These are phyloP conservation scores for Lachnellula arida DNA, from an alignment of 2,329 filamentous ascomycete genomes.

Conservation along the genomic window DNA sequence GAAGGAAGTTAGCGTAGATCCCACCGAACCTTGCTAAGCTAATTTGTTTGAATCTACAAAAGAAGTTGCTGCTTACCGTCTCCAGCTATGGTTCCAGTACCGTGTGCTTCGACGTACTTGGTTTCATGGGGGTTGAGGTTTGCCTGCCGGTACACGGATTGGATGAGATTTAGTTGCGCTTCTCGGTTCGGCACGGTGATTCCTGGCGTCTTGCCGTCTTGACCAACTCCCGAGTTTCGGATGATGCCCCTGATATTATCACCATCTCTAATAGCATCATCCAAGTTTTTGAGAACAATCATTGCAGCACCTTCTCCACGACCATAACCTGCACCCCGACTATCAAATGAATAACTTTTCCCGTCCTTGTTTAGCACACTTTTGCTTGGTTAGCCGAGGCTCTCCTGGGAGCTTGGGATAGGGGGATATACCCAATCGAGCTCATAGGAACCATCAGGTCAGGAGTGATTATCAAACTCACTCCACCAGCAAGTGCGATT, in stretches of 20 bases:
- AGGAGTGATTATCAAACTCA: slow-evolving; percentile 10
- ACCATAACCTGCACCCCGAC: slow-evolving; percentile 35
- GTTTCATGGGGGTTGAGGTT: slow-evolving; percentile 30
- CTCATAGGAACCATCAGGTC: slow-evolving; percentile 3
- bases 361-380: not conserved
- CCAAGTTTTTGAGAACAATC: slow-evolving; percentile 29
- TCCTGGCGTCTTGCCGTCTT: slow-evolving; percentile 50
- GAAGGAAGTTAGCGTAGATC: not conserved
- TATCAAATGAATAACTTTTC: slow-evolving; percentile 6
- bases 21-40: not conserved
- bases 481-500: slow-evolving; percentile 26
- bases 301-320: slow-evolving; percentile 36
- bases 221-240: slow-evolving; percentile 47
- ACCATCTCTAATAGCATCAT: slow-evolving; percentile 52
- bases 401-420: not conserved
- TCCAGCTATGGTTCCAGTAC: slow-evolving; percentile 10
- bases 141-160: slow-evolving; percentile 38
- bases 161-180: slow-evolving; percentile 38
- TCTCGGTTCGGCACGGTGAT: slow-evolving; percentile 48
- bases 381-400: not conserved
- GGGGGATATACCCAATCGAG: not conserved
- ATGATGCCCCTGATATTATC: slow-evolving; percentile 54
- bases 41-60: too few species aligned
- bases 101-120: not conserved
- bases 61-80: not conserved